Evolutionary conservation across 768 basidiomycete species (phyloP).

Genomic region (Infundibulicybe gibba): DNA sequence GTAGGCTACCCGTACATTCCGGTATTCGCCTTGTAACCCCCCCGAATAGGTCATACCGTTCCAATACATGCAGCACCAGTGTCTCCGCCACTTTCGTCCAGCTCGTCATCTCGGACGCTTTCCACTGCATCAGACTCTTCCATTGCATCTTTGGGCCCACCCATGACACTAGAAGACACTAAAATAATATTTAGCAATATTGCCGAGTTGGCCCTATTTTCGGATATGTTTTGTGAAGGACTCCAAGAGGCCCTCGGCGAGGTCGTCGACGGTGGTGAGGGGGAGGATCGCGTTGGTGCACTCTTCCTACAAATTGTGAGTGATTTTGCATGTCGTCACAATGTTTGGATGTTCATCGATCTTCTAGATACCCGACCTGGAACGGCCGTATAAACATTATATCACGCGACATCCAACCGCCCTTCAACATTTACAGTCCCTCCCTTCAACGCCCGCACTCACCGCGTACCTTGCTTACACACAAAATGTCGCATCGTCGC

Average conservation of each 20-base stretch:
- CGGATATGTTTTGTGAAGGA: constrained; percentile 60
- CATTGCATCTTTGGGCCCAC: constrained; percentile 34
- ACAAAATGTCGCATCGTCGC: constrained; percentile 58
- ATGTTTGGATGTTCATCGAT: constrained; percentile 6
- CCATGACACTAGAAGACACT: constrained; percentile 70
- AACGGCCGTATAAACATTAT: constrained; percentile 73
- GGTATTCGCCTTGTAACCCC: not conserved
- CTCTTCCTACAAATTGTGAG: constrained; percentile 69
- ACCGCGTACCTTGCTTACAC: constrained; percentile 65
- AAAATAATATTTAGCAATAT: constrained; percentile 77
- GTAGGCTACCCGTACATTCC: constrained; percentile 30
- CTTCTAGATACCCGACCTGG: constrained; percentile 61
- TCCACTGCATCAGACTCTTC: constrained; percentile 51
- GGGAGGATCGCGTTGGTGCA: constrained; percentile 67
- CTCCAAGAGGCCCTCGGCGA: constrained; percentile 66
- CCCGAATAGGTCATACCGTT: not conserved
- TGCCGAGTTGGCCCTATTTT: constrained; percentile 67
- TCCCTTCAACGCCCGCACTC: constrained; percentile 51
- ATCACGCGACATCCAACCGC: constrained; percentile 79
- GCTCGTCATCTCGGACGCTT: constrained; percentile 46
- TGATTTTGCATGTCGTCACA: constrained; percentile 5
- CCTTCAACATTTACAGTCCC: constrained; percentile 55
- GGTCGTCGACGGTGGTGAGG: constrained; percentile 56
- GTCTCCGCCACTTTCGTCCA: constrained; percentile 45
- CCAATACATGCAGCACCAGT: constrained; percentile 32